Evolutionary conservation across 805 yeast species (phyloP).

Genomic region (Hanseniaspora mollemarum): DNA sequence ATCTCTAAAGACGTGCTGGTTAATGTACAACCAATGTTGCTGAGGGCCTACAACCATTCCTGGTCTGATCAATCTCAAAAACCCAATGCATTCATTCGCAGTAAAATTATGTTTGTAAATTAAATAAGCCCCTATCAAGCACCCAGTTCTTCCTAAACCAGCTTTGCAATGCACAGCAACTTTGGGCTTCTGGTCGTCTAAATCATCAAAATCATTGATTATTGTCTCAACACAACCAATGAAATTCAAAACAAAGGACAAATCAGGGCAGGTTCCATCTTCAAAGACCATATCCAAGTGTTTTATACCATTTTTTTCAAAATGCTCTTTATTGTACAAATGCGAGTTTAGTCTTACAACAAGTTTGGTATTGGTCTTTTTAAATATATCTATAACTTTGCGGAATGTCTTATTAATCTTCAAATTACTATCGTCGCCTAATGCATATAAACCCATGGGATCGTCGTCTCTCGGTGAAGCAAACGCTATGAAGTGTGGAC

Average conservation of each 20-base stretch:
- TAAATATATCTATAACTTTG: conserved; percentile 70
- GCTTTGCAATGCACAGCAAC: conserved; percentile 99
- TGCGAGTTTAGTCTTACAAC: conserved; percentile 91
- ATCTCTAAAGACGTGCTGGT: conserved; percentile 89
- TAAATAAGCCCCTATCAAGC: conserved; percentile 92
- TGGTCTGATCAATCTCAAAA: conserved; percentile 91
- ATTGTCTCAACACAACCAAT: conserved; percentile 91
- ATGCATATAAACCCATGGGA: conserved; percentile 14
- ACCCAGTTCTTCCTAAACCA: conserved; percentile 95
- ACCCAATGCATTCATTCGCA: conserved; percentile 91
- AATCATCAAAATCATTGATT: conserved; percentile 30
- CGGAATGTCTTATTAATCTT: conserved; percentile 60
- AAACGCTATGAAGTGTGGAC: conserved; percentile 92
- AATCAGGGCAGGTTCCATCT: conserved; percentile 94
- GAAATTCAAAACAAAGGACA: conserved; percentile 84
- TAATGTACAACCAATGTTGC: conserved; percentile 95
- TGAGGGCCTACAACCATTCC: conserved; percentile 99
- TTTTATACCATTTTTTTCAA: conserved; percentile 68
- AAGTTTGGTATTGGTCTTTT: conserved; percentile 60
- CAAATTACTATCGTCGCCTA: conserved; percentile 22
- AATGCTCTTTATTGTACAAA: conserved; percentile 73
- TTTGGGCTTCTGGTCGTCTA: conserved; percentile 30
- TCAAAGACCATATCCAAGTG: conserved; percentile 95
- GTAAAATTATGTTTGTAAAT: conserved; percentile 95
- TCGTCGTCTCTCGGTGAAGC: conserved; percentile 66